A percentile compares a stretch with the other conserved stretches of the same genome.
Conservation (phyloP, 768 basidiomycete species). For the Cytidiella melzeri region DNA sequence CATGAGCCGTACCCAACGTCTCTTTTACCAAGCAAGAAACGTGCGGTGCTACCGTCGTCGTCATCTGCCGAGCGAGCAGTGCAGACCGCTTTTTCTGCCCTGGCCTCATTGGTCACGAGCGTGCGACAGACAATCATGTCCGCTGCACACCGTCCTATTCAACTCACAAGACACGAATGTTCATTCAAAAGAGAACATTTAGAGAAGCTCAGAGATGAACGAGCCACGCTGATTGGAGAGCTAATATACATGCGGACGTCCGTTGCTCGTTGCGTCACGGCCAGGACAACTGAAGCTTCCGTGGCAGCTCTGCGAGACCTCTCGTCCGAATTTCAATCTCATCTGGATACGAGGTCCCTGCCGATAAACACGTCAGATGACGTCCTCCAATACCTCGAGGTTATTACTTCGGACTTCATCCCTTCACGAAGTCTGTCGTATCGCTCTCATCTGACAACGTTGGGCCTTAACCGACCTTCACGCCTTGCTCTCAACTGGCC, state of each 20-base stretch:
- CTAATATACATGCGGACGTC: not conserved
- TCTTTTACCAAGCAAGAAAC: not conserved
- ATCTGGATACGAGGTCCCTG: constrained; percentile 6
- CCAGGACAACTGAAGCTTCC: not conserved
- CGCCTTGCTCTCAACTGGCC: constrained; percentile 76
- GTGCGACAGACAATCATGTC: not conserved
- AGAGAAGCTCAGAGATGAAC: constrained; percentile 2
- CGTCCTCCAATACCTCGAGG: constrained; percentile 1
- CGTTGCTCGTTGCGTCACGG: not conserved
- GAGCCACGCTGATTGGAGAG: not conserved
- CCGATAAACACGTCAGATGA: not conserved
- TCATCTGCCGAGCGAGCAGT: not conserved
- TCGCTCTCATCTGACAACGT: not conserved
- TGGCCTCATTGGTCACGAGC: not conserved
- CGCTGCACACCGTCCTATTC: not conserved
- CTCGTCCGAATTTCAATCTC: not conserved
- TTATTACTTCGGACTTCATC: not conserved
- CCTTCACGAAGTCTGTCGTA: not conserved
- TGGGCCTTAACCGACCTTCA: constrained; percentile 58
- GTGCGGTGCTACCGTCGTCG: not conserved
- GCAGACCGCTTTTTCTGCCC: not conserved
- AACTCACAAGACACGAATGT: constrained; percentile 5
- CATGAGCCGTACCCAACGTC: constrained; percentile 24
- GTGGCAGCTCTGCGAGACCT: not conserved
- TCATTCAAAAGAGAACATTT: constrained; percentile 4